A percentile compares a stretch with the other conserved stretches of the same genome.
Conservation (phyloP, 2,329 filamentous ascomycete species). For the Colletotrichum chrysophilum region DNA sequence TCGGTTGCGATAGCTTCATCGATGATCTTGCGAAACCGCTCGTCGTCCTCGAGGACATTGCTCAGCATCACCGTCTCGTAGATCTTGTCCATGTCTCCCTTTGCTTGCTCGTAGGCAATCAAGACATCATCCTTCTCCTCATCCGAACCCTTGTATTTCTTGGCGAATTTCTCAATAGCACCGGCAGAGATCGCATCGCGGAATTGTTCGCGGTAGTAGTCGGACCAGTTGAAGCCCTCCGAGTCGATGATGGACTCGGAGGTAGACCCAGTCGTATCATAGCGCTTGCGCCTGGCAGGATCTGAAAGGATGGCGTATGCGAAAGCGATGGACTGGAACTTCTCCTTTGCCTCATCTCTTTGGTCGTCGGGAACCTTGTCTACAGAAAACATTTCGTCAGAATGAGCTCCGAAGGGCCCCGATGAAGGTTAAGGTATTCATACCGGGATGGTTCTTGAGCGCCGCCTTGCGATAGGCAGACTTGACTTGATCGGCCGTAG, state of each 20-base stretch:
- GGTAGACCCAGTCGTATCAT: slow-evolving; percentile 90
- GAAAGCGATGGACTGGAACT: slow-evolving; percentile 90
- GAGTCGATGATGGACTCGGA: slow-evolving; percentile 79
- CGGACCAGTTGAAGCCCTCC: slow-evolving; percentile 87
- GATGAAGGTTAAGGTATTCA: slow-evolving; percentile 14
- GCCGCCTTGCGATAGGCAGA: slow-evolving; percentile 91
- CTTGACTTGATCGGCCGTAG: slow-evolving; percentile 82
- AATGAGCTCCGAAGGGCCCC: neutral
- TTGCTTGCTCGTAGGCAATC: slow-evolving; percentile 71
- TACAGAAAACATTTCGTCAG: slow-evolving; percentile 30
- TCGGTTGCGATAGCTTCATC: slow-evolving; percentile 76
- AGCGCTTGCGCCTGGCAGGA: slow-evolving; percentile 77
- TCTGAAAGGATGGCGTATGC: slow-evolving; percentile 94
- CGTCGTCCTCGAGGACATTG: slow-evolving; percentile 82
- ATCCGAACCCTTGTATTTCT: slow-evolving; percentile 82
- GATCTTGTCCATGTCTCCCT: slow-evolving; percentile 78
- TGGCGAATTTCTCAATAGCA: slow-evolving; percentile 76
- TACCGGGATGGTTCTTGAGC: slow-evolving; percentile 85
- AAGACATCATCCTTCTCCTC: slow-evolving; percentile 85
- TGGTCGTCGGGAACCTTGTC: slow-evolving; percentile 78
- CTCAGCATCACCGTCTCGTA: slow-evolving; percentile 90
- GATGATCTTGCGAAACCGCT: slow-evolving; percentile 81
- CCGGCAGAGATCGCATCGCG: slow-evolving; percentile 76
- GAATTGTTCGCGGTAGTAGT: slow-evolving; percentile 88
- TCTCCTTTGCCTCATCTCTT: slow-evolving; percentile 75